A percentile compares a stretch with the other conserved stretches of the same genome.
phyloP scores from a whole-genome alignment of 2,329 filamentous ascomycete species.

The Xylariaceae sp. region DNA sequence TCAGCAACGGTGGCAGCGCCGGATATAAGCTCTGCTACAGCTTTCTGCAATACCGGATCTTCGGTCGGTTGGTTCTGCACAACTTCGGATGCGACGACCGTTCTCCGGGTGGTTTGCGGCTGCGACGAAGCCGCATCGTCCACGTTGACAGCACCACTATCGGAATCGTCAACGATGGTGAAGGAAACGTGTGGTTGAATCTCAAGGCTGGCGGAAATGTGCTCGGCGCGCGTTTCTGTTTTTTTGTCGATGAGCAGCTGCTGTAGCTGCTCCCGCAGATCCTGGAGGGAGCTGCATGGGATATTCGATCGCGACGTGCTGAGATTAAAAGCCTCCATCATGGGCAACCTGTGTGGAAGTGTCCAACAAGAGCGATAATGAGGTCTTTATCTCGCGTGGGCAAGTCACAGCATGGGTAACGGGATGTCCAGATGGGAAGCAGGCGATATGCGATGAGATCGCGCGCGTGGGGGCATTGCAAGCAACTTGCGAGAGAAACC shows the following conservation, averaged over 20 bases:
- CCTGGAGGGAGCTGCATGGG: conserved; percentile 38
- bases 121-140: conserved; percentile 25
- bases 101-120: conserved; percentile 29
- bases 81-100: conserved; percentile 42
- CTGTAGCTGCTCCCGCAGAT: conserved; percentile 44
- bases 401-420: background rate
- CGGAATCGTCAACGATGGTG: conserved; percentile 35
- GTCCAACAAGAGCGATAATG: background rate
- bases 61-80: conserved; percentile 46
- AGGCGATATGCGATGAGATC: background rate
- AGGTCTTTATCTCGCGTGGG: background rate
- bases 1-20: conserved; percentile 41
- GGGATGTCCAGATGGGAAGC: background rate
- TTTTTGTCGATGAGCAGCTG: conserved; percentile 39
- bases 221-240: conserved; percentile 45
- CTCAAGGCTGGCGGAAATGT: conserved; percentile 44
- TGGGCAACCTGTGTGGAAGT: background rate
- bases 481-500: conserved; percentile 1
- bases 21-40: conserved; percentile 46
- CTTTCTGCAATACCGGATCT: conserved; percentile 44
- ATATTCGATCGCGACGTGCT: conserved; percentile 30
- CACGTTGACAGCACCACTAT: conserved; percentile 34
- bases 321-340: conserved; percentile 31
- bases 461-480: background rate
- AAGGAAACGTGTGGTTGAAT: conserved; percentile 43